These are phyloP conservation scores for Solanum clarkiae DNA, from an alignment of 257 asterid genomes.

Conservation along the genomic window DNA sequence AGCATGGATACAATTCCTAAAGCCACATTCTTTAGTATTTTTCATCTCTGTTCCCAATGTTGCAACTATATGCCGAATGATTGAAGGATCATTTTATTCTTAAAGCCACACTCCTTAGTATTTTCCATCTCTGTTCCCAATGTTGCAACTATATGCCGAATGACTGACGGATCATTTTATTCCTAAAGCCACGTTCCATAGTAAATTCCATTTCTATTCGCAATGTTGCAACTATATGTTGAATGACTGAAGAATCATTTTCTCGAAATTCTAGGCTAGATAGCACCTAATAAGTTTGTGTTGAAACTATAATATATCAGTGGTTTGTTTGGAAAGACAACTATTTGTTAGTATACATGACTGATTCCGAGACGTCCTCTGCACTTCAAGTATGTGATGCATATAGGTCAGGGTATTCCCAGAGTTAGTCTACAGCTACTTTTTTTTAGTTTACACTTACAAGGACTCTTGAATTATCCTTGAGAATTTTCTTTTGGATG, in stretches of 20 bases:
- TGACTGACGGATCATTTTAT: not conserved
- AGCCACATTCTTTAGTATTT: not conserved
- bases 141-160: not conserved
- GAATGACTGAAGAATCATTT: not conserved
- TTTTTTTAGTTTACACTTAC: not conserved
- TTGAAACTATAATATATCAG: not conserved
- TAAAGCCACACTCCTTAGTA: not conserved
- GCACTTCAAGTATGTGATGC: not conserved
- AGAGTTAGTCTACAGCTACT: not conserved
- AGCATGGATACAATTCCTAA: not conserved
- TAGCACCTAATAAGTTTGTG: not conserved
- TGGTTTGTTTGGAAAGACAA: not conserved
- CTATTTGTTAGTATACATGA: not conserved
- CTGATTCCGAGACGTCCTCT: not conserved
- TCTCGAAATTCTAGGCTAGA: not conserved
- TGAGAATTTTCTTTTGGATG: too few species aligned
- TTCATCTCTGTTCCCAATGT: not conserved
- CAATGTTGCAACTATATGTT: not conserved
- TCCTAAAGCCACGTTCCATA: not conserved
- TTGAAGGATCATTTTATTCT: not conserved
- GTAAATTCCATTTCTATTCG: not conserved
- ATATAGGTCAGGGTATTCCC: not conserved
- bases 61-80: not conserved
- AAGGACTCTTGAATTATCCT: not conserved
- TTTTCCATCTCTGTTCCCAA: not conserved